Evolutionary conservation across 768 basidiomycete genomes (phyloP).

Genomic region (Kwoniella dendrophila): DNA sequence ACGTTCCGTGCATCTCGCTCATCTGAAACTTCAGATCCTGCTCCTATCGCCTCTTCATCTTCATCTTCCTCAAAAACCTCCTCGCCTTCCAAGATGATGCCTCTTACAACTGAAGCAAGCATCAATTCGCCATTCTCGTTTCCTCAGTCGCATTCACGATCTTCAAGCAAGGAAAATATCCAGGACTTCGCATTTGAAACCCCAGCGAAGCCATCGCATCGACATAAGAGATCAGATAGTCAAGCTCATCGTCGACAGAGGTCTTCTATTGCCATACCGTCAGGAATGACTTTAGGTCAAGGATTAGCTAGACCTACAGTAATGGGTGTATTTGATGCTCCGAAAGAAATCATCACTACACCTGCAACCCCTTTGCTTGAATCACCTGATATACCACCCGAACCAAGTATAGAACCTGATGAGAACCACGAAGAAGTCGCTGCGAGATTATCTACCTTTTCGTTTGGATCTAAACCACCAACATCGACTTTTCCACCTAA

Average conservation of each 20-base stretch:
- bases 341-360: constrained; percentile 40
- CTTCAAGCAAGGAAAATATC: constrained; percentile 17
- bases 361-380: constrained; percentile 41
- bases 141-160: constrained; percentile 10
- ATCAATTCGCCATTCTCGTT: constrained; percentile 16
- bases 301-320: constrained; percentile 20
- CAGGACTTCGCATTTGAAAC: constrained; percentile 16
- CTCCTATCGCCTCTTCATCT: constrained; percentile 1
- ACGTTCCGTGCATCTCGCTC: constrained; percentile 39
- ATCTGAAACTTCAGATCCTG: constrained; percentile 20
- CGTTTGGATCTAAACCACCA: constrained; percentile 40
- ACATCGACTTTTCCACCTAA: constrained; percentile 12
- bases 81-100: constrained; percentile 12
- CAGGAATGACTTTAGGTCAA: constrained; percentile 2
- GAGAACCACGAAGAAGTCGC: constrained; percentile 28
- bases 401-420: constrained; percentile 8
- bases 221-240: constrained; percentile 27
- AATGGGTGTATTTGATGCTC: constrained; percentile 22
- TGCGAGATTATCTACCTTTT: constrained; percentile 38
- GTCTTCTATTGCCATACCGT: constrained; percentile 19
- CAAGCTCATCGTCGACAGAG: constrained; percentile 25
- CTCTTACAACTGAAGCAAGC: constrained; percentile 23
- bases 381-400: constrained; percentile 11
- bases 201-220: neutral
- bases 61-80: constrained; percentile 12